Conservation (phyloP, 495 filamentous ascomycete genomes). For the Aspergillus conjunctus region DNA sequence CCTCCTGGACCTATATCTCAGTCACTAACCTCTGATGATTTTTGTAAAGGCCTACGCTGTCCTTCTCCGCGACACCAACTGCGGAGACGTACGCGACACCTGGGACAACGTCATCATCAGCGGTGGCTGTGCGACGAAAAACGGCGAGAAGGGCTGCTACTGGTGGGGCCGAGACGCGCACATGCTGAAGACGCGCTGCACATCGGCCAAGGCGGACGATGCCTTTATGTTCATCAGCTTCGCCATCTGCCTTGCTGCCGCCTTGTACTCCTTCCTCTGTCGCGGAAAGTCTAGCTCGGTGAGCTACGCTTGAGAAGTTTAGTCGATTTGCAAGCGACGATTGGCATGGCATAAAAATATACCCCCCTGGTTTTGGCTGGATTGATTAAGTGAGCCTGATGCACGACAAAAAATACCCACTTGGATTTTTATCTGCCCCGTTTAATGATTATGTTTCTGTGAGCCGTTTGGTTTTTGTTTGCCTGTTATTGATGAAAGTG, state of each 20-base stretch:
- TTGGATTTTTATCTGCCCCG: no score
- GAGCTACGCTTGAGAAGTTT: slow-evolving; percentile 15
- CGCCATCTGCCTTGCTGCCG: slow-evolving; percentile 22
- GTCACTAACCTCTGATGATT: not conserved
- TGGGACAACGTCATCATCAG: slow-evolving; percentile 37
- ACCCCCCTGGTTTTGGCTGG: no score
- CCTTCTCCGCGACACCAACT: slow-evolving; percentile 39
- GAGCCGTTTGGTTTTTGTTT: no score
- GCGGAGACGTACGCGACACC: slow-evolving; percentile 28
- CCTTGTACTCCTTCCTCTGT: slow-evolving; percentile 7
- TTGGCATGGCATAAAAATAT: no score
- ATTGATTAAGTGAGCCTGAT: no score
- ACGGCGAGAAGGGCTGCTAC: not conserved
- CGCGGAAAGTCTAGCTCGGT: not conserved
- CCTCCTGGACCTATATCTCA: not conserved
- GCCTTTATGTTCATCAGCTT: slow-evolving; percentile 37
- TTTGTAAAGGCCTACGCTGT: slow-evolving; percentile 46
- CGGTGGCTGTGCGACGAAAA: slow-evolving; percentile 29
- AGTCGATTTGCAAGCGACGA: no score
- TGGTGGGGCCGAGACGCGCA: slow-evolving; percentile 23
- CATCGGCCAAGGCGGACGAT: slow-evolving; percentile 30
- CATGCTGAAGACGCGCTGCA: slow-evolving; percentile 30
- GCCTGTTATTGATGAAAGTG: no score
- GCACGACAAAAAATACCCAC: no score
- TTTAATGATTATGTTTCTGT: no score